A percentile compares a stretch with the other conserved stretches of the same genome.
These are phyloP conservation scores for Staphylotrichum tortipilum DNA, from an alignment of 495 filamentous ascomycete genomes.

Conservation along the genomic window DNA sequence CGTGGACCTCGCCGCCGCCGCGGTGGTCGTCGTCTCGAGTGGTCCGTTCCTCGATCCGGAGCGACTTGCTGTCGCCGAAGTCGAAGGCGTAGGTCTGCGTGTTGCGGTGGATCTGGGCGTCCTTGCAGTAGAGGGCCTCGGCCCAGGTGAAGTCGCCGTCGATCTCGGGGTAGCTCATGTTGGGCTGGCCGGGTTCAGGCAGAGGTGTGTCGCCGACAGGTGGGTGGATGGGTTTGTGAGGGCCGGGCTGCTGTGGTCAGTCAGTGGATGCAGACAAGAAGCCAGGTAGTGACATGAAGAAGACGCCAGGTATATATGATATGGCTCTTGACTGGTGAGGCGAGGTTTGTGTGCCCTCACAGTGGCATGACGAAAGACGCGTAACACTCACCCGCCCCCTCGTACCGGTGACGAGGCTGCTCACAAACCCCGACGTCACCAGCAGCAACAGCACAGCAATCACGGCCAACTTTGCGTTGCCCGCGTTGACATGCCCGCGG, in stretches of 20 bases:
- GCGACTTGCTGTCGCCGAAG: constrained; percentile 21
- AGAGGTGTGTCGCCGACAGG: background rate
- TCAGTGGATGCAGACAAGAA: no score
- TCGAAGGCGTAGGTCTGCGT: constrained; percentile 23
- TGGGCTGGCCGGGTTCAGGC: background rate
- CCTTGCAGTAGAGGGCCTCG: constrained; percentile 15
- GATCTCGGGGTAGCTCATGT: constrained; percentile 19
- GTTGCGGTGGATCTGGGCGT: constrained; percentile 20
- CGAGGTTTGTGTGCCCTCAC: no score
- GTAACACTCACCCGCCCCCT: constrained; percentile 20
- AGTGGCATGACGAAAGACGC: background rate
- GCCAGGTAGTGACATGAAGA: no score
- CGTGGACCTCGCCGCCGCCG: constrained; percentile 17
- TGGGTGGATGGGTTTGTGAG: no score
- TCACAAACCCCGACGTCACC: constrained; percentile 23
- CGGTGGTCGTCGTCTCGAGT: constrained; percentile 11
- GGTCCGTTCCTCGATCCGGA: constrained; percentile 22
- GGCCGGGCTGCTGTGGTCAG: background rate
- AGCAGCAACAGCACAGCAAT: constrained; percentile 23
- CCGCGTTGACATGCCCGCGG: constrained; percentile 17
- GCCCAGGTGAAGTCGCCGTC: constrained; percentile 14
- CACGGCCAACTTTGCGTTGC: constrained; percentile 16
- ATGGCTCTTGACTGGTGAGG: background rate
- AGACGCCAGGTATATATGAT: background rate
- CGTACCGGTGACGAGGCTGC: constrained; percentile 10